Conservation (phyloP, 1,284 basidiomycete species). For the Trichosporon asahii region DNA sequence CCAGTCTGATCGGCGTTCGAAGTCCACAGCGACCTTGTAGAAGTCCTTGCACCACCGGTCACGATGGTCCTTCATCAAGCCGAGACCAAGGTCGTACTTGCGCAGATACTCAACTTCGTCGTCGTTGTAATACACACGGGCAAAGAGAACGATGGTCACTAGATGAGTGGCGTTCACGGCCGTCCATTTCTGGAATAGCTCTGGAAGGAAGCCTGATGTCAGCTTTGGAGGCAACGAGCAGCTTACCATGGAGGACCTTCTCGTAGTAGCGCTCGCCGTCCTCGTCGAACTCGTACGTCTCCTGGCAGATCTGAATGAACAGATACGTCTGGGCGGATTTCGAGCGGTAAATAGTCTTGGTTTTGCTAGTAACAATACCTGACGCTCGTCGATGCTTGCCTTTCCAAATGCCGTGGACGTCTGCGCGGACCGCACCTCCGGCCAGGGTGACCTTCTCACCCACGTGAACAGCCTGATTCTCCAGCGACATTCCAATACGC, state of each 20-base stretch:
- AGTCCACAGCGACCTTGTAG: slow-evolving; percentile 87
- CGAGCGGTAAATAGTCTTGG: slow-evolving; percentile 85
- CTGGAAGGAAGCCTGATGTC: slow-evolving; percentile 65
- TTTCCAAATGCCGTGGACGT: slow-evolving; percentile 66
- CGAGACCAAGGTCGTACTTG: slow-evolving; percentile 54
- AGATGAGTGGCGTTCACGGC: slow-evolving; percentile 84
- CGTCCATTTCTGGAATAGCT: slow-evolving; percentile 76
- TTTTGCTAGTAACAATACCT: slow-evolving; percentile 74
- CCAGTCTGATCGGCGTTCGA: slow-evolving; percentile 86
- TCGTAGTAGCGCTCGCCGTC: slow-evolving; percentile 95
- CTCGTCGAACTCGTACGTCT: slow-evolving; percentile 95
- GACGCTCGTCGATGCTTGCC: slow-evolving; percentile 60
- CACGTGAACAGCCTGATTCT: slow-evolving; percentile 56
- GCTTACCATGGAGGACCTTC: slow-evolving; percentile 76
- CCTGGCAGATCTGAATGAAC: slow-evolving; percentile 92
- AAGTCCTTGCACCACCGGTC: slow-evolving; percentile 91
- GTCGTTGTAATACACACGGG: slow-evolving; percentile 85
- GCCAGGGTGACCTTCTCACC: slow-evolving; percentile 58
- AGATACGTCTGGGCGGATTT: slow-evolving; percentile 80
- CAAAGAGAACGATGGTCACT: slow-evolving; percentile 90
- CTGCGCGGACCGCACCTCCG: slow-evolving; percentile 68
- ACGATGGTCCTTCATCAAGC: slow-evolving; percentile 67
- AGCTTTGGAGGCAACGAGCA: slow-evolving; percentile 7
- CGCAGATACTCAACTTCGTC: slow-evolving; percentile 67
- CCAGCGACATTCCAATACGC: slow-evolving; percentile 70